Evolutionary conservation across 2,329 filamentous ascomycete genomes (phyloP).

Genomic region (Venturia oleaginea): DNA sequence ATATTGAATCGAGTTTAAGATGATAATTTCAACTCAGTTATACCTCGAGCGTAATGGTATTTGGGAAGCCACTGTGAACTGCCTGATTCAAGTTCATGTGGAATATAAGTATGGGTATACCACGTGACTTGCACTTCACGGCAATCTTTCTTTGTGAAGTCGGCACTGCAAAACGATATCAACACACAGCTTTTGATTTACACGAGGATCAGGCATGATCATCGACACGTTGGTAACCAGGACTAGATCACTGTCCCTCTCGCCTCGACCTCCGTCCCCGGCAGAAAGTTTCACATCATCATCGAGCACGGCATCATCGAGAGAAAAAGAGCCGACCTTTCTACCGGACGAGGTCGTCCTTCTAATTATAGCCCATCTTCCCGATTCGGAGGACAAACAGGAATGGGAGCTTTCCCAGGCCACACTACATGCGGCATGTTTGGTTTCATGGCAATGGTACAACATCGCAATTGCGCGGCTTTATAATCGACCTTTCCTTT

Average conservation of each 20-base stretch:
- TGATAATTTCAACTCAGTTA: too few relatives aligned
- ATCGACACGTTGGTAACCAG: not conserved
- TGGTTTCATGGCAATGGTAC: constrained; percentile 28
- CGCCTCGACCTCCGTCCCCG: not conserved
- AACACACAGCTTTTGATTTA: not conserved
- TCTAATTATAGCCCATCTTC: constrained; percentile 38
- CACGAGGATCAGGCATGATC: not conserved
- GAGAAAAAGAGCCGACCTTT: constrained; percentile 21
- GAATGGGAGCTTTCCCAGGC: constrained; percentile 29
- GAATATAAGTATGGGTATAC: not conserved
- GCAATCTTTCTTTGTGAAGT: not conserved
- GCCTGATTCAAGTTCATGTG: too few relatives aligned
- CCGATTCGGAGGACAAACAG: constrained; percentile 8
- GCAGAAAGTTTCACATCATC: not conserved
- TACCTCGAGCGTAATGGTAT: too few relatives aligned
- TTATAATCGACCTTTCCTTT: constrained; percentile 44
- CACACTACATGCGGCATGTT: constrained; percentile 42
- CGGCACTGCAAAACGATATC: not conserved
- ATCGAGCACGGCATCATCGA: not conserved
- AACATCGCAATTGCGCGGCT: constrained; percentile 40
- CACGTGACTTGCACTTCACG: not conserved
- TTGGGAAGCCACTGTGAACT: too few relatives aligned
- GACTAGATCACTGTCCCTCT: not conserved
- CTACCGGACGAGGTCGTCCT: constrained; percentile 48
- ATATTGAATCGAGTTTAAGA: too few relatives aligned